Evolutionary conservation across 2,329 filamentous ascomycete species (phyloP).

Genomic region (Diaporthe citri): DNA sequence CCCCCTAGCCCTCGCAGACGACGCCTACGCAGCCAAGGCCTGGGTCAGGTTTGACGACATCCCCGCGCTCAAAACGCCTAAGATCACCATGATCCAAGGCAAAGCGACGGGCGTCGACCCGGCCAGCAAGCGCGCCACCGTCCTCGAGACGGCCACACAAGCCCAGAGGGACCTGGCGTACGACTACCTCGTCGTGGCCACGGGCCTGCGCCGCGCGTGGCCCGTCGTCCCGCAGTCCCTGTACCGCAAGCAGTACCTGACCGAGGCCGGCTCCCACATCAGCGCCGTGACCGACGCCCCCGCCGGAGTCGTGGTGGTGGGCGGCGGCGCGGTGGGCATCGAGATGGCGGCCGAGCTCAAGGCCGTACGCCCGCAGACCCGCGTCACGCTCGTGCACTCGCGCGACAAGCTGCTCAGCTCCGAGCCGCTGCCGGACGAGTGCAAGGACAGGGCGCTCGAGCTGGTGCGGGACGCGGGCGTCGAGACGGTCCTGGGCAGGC

Average conservation of each 20-base stretch:
- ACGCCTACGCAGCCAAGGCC: conserved; percentile 72
- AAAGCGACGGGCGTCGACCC: conserved; percentile 72
- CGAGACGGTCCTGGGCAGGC: conserved; percentile 71
- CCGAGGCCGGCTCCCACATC: conserved; percentile 73
- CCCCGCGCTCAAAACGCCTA: conserved; percentile 72
- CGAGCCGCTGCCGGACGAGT: conserved; percentile 77
- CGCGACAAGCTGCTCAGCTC: conserved; percentile 77
- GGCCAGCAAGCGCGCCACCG: conserved; percentile 68
- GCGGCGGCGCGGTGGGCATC: conserved; percentile 80
- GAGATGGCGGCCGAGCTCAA: conserved; percentile 88
- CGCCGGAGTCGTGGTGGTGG: conserved; percentile 80
- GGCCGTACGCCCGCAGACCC: conserved; percentile 70
- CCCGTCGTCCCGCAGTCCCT: conserved; percentile 79
- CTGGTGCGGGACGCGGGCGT: conserved; percentile 74
- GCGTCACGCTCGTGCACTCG: conserved; percentile 82
- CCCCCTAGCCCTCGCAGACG: conserved; percentile 76
- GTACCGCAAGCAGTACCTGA: conserved; percentile 71
- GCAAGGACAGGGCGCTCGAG: conserved; percentile 72
- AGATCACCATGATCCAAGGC: conserved; percentile 75
- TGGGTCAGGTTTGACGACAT: conserved; percentile 80
- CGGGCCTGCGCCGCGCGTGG: conserved; percentile 77
- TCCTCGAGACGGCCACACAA: conserved; percentile 62
- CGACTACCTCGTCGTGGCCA: conserved; percentile 81
- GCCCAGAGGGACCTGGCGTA: conserved; percentile 64
- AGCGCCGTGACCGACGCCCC: conserved; percentile 62